Evolutionary conservation across 495 filamentous ascomycete species (phyloP).

Genomic region (Penicillium flavigenum): DNA sequence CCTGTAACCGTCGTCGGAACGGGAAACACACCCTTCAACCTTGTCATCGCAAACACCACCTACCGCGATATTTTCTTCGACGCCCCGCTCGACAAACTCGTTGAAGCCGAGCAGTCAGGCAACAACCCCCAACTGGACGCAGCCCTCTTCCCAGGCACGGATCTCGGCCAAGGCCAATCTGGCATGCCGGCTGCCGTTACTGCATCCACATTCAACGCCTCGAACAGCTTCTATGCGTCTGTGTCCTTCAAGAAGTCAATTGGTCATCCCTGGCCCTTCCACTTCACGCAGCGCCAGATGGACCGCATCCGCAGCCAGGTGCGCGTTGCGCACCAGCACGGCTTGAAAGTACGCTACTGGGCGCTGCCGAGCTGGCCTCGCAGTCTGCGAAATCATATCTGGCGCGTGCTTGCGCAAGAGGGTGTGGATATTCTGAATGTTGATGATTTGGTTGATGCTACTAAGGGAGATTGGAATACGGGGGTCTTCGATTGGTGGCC

Average conservation of each 20-base stretch:
- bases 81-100: slow-evolving; percentile 50
- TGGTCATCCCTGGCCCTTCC: slow-evolving; percentile 42
- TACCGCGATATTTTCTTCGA: slow-evolving; percentile 65
- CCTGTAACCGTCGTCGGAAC: slow-evolving; percentile 79
- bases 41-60: slow-evolving; percentile 46
- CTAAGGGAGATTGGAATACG: slow-evolving; percentile 45
- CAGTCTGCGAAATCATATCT: slow-evolving; percentile 69
- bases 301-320: slow-evolving; percentile 62
- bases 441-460: slow-evolving; percentile 66
- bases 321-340: slow-evolving; percentile 63
- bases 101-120: slow-evolving; percentile 19
- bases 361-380: slow-evolving; percentile 74
- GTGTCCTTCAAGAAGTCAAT: slow-evolving; percentile 45
- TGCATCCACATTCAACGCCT: slow-evolving; percentile 44
- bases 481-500: slow-evolving; percentile 43
- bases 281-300: slow-evolving; percentile 53
- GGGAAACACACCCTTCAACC: slow-evolving; percentile 72
- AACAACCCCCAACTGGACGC: neutral
- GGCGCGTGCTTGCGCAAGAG: slow-evolving; percentile 68
- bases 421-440: slow-evolving; percentile 77
- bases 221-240: slow-evolving; percentile 50
- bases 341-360: slow-evolving; percentile 78
- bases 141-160: slow-evolving; percentile 1
- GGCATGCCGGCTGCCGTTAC: slow-evolving; percentile 38
- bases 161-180: slow-evolving; percentile 39